A percentile compares a stretch with the other conserved stretches of the same genome.
Evolutionary conservation across 106 monocot genomes (phyloP).

Genomic region (Amphibolis antarctica): DNA sequence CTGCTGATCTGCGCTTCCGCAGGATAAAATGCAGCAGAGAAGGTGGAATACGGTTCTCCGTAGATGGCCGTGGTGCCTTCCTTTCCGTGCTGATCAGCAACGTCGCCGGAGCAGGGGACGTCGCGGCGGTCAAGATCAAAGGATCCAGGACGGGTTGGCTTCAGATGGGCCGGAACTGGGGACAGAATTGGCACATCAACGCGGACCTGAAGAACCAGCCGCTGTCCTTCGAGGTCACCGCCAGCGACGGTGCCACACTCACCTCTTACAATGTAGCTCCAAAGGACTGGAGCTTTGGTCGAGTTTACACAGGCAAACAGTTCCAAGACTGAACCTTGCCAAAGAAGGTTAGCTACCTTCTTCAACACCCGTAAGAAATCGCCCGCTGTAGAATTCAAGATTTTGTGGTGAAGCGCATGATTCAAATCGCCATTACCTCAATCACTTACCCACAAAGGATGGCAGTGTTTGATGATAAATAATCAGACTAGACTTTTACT

Average conservation of each 20-base stretch:
- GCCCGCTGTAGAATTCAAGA: too few species aligned
- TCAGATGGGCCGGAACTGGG: slow-evolving; percentile 83
- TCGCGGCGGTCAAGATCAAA: slow-evolving; percentile 81
- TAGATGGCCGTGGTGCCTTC: slow-evolving; percentile 66
- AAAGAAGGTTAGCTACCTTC: too few species aligned
- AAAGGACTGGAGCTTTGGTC: slow-evolving; percentile 60
- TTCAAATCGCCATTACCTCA: too few species aligned
- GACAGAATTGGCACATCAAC: slow-evolving; percentile 89
- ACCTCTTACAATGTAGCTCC: slow-evolving; percentile 74
- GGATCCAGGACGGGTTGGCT: slow-evolving; percentile 77
- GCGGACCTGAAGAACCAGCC: slow-evolving; percentile 64
- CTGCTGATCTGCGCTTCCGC: neutral
- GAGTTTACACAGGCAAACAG: slow-evolving; percentile 71
- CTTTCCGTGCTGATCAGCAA: slow-evolving; percentile 70
- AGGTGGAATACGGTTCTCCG: slow-evolving; percentile 61
- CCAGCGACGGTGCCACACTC: slow-evolving; percentile 50
- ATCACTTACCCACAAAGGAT: too few species aligned
- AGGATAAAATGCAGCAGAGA: slow-evolving; percentile 79
- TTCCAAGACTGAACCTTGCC: slow-evolving; percentile 29
- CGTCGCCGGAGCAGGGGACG: slow-evolving; percentile 76
- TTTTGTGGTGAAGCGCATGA: too few species aligned
- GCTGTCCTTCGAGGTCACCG: slow-evolving; percentile 83
- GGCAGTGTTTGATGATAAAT: too few species aligned
- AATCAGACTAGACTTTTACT: too few species aligned
- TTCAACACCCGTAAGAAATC: too few species aligned